These are phyloP conservation scores for Lepiota brunneoincarnata DNA, from an alignment of 768 basidiomycete species.

Conservation along the genomic window DNA sequence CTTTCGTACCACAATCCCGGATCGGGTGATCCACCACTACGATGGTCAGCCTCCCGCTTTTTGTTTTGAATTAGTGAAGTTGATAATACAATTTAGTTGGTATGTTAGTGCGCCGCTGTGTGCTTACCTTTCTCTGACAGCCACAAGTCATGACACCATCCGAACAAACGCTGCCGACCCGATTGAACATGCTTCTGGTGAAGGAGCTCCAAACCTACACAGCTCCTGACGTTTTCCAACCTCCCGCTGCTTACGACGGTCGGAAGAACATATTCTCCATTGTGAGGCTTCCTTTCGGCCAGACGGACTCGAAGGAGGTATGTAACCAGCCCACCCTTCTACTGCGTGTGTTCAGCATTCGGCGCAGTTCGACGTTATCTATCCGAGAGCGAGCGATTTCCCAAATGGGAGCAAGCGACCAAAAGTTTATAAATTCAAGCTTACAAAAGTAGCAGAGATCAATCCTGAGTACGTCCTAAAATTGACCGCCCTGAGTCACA, in stretches of 20 bases:
- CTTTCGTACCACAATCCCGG: constrained; percentile 47
- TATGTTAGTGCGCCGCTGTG: constrained; percentile 13
- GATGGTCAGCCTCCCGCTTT: constrained; percentile 35
- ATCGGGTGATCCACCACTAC: constrained; percentile 65
- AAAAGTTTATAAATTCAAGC: constrained; percentile 64
- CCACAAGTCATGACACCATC: constrained; percentile 22
- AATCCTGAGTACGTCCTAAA: constrained; percentile 30
- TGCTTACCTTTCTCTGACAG: not conserved
- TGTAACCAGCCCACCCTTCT: constrained; percentile 11
- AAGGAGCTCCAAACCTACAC: constrained; percentile 51
- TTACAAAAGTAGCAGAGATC: constrained; percentile 52
- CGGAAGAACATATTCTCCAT: constrained; percentile 71
- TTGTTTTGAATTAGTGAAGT: not conserved
- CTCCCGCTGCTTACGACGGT: constrained; percentile 72
- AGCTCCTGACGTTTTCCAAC: constrained; percentile 61
- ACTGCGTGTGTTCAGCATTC: not conserved
- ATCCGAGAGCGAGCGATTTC: constrained; percentile 30
- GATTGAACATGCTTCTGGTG: constrained; percentile 66
- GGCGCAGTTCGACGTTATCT: constrained; percentile 58
- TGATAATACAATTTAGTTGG: constrained; percentile 22
- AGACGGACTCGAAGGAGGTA: constrained; percentile 50
- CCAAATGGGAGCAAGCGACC: constrained; percentile 43
- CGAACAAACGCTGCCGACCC: constrained; percentile 20
- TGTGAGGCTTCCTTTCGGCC: constrained; percentile 55
- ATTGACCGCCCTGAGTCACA: not conserved